These are phyloP conservation scores for Mucor indicus DNA, from an alignment of 371 early-diverging fungal genomes.

Conservation along the genomic window DNA sequence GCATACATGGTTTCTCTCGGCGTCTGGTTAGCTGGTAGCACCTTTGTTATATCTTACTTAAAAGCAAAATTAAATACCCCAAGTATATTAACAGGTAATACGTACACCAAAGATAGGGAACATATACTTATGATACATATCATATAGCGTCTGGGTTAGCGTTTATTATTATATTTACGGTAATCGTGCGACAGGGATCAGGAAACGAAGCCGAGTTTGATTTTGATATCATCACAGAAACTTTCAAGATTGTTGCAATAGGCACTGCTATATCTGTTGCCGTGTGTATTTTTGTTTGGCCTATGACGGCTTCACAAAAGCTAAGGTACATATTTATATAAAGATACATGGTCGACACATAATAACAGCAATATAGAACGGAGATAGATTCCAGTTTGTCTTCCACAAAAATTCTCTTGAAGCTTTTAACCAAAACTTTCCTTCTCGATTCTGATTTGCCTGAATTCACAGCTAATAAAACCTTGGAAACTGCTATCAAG, in stretches of 20 bases:
- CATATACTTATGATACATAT: neutral
- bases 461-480: slow-evolving; percentile 44
- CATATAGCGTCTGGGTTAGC: slow-evolving; percentile 51
- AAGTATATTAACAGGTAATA: slow-evolving; percentile 51
- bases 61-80: slow-evolving; percentile 57
- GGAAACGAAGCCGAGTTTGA: slow-evolving; percentile 34
- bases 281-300: slow-evolving; percentile 57
- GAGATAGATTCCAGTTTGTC: slow-evolving; percentile 14
- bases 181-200: slow-evolving; percentile 44
- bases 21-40: slow-evolving; percentile 56
- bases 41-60: slow-evolving; percentile 55
- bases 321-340: slow-evolving; percentile 55
- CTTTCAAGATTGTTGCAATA: slow-evolving; percentile 45
- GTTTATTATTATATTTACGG: slow-evolving; percentile 53
- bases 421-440: slow-evolving; percentile 63
- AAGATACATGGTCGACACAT: too few relatives aligned
- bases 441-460: slow-evolving; percentile 58
- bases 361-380: too few relatives aligned
- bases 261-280: slow-evolving; percentile 50
- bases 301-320: slow-evolving; percentile 53
- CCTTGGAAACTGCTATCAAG: slow-evolving; percentile 49
- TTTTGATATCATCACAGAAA: slow-evolving; percentile 40
- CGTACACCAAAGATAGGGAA: neutral
- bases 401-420: slow-evolving; percentile 48
- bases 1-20: slow-evolving; percentile 48